Percentiles rank a stretch among this genome's conserved stretches.
phyloP scores from a whole-genome alignment of 139 green algal species.

The Limnomonas spitsbergensis region DNA sequence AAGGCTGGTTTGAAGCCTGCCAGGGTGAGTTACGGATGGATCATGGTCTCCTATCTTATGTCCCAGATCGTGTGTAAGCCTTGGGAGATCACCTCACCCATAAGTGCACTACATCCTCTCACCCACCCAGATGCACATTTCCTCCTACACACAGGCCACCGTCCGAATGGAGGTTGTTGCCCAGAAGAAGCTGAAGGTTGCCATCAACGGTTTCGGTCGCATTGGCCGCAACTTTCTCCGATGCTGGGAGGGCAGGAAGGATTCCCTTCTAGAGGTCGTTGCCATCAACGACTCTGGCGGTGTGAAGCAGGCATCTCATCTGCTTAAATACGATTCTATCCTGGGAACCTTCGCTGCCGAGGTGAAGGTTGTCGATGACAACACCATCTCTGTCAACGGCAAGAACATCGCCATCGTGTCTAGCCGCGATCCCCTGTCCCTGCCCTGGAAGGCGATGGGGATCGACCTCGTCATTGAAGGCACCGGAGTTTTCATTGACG shows the following conservation, averaged over 20 bases:
- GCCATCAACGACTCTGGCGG: slow-evolving; percentile 95
- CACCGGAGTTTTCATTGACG: slow-evolving; percentile 92
- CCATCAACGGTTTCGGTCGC: slow-evolving; percentile 99
- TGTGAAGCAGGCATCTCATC: slow-evolving; percentile 95
- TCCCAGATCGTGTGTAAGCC: no score
- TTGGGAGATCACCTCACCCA: no score
- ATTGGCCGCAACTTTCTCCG: slow-evolving; percentile 95
- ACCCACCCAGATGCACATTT: no score
- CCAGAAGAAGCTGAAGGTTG: slow-evolving; percentile 91
- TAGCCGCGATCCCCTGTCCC: slow-evolving; percentile 88
- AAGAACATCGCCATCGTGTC: slow-evolving; percentile 93
- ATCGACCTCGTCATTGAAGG: slow-evolving; percentile 98
- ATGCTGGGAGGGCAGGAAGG: slow-evolving; percentile 76
- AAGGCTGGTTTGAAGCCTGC: slow-evolving; percentile 37
- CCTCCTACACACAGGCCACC: no score
- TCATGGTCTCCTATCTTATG: background rate
- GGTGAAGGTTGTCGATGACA: slow-evolving; percentile 88
- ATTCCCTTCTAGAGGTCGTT: slow-evolving; percentile 84
- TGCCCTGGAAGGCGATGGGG: slow-evolving; percentile 88
- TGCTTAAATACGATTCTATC: slow-evolving; percentile 99
- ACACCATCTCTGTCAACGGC: slow-evolving; percentile 87
- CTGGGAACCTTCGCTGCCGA: slow-evolving; percentile 95
- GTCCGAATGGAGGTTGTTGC: slow-evolving; percentile 37
- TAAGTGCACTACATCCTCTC: no score
- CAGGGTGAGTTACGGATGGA: slow-evolving; percentile 41